Evolutionary conservation across 148 eudicot species (phyloP).

Genomic region (Amaranthus palmeri): DNA sequence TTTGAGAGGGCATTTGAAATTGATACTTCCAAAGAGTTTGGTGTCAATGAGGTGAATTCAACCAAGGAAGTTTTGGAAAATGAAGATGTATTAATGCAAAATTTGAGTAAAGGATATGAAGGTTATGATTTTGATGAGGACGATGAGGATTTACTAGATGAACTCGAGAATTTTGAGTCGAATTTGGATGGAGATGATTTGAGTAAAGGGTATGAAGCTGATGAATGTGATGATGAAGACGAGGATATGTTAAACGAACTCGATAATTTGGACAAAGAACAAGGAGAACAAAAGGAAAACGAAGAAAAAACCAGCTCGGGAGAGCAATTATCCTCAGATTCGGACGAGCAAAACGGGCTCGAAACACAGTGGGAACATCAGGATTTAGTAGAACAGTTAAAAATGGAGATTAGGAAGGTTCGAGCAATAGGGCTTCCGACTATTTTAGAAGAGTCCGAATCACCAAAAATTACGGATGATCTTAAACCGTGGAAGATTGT

Average conservation of each 20-base stretch:
- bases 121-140: conserved; percentile 38
- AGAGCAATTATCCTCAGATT: conserved; percentile 32
- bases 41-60: conserved; percentile 18
- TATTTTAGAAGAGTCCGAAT: conserved; percentile 85
- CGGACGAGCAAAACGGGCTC: conserved; percentile 50
- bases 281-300: not conserved
- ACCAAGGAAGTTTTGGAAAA: not conserved
- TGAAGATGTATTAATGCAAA: conserved; percentile 28
- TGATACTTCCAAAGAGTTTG: conserved; percentile 21
- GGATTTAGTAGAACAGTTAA: conserved; percentile 81
- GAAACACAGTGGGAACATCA: conserved; percentile 95
- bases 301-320: conserved; percentile 32
- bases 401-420: conserved; percentile 82
- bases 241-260: too few relatives aligned
- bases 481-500: conserved; percentile 94
- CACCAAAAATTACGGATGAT: conserved; percentile 66
- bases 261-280: not conserved
- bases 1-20: conserved; percentile 42
- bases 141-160: conserved; percentile 43
- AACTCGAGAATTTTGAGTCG: conserved; percentile 31
- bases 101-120: conserved; percentile 30
- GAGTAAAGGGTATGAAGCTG: not conserved
- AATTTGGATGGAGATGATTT: conserved; percentile 16
- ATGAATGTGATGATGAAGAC: too few relatives aligned
- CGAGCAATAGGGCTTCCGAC: conserved; percentile 91